A percentile compares a stretch with the other conserved stretches of the same genome.
Conservation (phyloP, 2,329 filamentous ascomycete genomes). For the Aspergillaceae sp. region DNA sequence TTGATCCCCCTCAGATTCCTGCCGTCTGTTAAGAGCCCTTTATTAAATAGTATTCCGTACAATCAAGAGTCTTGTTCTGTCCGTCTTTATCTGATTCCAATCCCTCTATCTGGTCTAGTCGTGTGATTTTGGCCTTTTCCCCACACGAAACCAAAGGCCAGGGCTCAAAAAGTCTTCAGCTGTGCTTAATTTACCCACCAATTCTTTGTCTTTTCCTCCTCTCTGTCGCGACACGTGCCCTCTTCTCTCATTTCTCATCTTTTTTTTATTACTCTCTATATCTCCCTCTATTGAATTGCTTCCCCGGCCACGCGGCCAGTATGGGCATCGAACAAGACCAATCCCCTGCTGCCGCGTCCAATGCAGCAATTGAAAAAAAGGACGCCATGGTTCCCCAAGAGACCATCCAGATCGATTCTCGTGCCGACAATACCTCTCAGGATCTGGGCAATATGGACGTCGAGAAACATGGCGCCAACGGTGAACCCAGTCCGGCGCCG, state of each 20-base stretch:
- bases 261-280: background rate
- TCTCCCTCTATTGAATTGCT: constrained; percentile 4
- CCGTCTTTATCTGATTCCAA: no score
- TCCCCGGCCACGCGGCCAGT: background rate
- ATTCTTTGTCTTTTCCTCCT: background rate
- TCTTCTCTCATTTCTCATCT: background rate
- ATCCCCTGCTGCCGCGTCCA: background rate
- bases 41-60: no score
- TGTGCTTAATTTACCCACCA: no score
- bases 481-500: constrained; percentile 52
- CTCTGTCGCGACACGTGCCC: background rate
- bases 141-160: no score
- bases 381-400: background rate
- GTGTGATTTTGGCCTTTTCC: no score
- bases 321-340: background rate
- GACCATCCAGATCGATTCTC: constrained; percentile 38
- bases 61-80: no score
- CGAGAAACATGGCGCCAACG: constrained; percentile 29
- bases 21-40: no score
- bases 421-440: background rate
- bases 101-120: no score
- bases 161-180: no score
- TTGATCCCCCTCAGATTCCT: no score
- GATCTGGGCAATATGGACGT: constrained; percentile 24
- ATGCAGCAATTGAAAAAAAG: constrained; percentile 11